Base-by-base conservation (phyloP, 2,329 filamentous ascomycete genomes). In the Xylaria sp. region DNA sequence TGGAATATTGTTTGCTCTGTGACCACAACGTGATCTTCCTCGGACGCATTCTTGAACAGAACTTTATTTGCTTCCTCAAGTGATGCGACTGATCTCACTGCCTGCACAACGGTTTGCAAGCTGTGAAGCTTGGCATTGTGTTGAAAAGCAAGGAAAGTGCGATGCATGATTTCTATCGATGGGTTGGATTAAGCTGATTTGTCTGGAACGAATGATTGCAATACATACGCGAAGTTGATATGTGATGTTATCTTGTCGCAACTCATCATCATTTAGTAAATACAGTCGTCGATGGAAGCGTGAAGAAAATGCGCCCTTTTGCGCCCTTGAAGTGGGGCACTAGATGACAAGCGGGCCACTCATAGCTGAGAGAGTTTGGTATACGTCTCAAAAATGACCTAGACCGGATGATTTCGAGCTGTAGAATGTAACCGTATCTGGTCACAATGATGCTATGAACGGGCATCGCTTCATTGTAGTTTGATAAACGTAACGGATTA, bases 1-100 rank as follows among this genome's bases (percentile, higher is more conserved):
- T 93, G 89, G 79, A 93, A 93, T 69, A 93, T 89, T n/a, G 91
- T 93, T 56, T 86, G 80, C 1, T 86, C 81, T 0, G 89, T 91
- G 6, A 88, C 83, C 23, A 92, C 78, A n/a, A 89, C 85, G 74
- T 85, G 83, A 72, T 88, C 83, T 1, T 83, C 77, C 5, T 85
- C 82, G 9, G 76, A 76, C 4, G 81, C 83, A 13, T 85, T 79
- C 75, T 91, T 92, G 81, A 89, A 89, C 10, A 92, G 84, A 6
- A 79, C 75, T 60, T 81, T 84, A 65, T 88, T 86, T 38, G 81
- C 78, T 40, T 85, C 80, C 3, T 87, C 82, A 0, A 91, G 82
- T 1, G 80, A 76, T 0, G 81, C 74, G 68, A 89, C 84, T 0
- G 86, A 81, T 1, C 80, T 79, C 40, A 90, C 78, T 6, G 84